phyloP scores from a whole-genome alignment of 495 filamentous ascomycete genomes.

The Chaetomium fimeti region DNA sequence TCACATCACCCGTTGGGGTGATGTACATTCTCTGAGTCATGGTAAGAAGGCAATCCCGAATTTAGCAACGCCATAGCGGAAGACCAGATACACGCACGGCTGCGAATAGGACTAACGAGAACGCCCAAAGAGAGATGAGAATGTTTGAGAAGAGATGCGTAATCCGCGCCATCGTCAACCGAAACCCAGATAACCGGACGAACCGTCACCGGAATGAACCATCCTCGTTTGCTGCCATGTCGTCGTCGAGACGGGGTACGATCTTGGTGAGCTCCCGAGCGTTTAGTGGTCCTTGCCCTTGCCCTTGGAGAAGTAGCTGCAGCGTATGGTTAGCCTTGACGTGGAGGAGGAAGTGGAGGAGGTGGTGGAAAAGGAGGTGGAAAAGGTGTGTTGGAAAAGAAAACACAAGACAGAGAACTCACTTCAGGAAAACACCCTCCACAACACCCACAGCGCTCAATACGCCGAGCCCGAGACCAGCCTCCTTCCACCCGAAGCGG shows the following conservation, averaged over 20 bases:
- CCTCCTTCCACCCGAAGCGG: conserved; percentile 68
- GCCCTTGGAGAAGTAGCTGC: conserved; percentile 36
- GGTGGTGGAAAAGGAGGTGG: too few species aligned
- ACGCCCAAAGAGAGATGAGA: too few species aligned
- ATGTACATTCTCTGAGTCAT: not conserved
- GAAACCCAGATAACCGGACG: not conserved
- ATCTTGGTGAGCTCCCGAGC: not conserved
- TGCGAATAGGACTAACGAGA: not conserved
- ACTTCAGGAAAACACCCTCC: conserved; percentile 46
- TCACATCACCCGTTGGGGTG: not conserved
- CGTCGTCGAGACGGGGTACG: not conserved
- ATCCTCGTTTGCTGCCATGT: not conserved
- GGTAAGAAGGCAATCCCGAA: not conserved
- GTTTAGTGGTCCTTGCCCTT: conserved; percentile 33
- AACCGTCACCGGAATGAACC: not conserved
- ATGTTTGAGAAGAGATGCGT: not conserved
- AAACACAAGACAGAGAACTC: conserved; percentile 18
- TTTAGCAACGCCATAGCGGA: not conserved
- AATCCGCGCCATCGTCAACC: not conserved
- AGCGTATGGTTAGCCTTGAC: not conserved
- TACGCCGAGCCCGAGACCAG: conserved; percentile 62
- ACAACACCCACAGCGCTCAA: conserved; percentile 41
- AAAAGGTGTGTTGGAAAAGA: too few species aligned
- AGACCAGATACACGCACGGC: too few species aligned
- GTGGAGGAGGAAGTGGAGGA: too few species aligned